Base-by-base conservation (phyloP, 73 alveolate genomes). In the Paramecium bursaria region DNA sequence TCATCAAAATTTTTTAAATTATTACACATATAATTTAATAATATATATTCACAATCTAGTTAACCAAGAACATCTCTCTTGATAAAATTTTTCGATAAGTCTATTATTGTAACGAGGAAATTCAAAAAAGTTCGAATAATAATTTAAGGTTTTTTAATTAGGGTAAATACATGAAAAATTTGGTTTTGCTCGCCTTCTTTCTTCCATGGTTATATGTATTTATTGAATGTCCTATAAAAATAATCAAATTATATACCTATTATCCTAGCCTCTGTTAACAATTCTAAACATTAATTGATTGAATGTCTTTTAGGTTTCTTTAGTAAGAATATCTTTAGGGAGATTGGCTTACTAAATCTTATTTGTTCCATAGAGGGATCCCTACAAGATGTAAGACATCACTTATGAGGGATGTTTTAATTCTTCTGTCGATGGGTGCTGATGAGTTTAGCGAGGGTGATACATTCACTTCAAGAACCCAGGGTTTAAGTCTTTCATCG, bases 401-500 rank as follows among this genome's bases (percentile, higher is more conserved):
- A 22, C 92, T 67, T 15, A 94, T 80, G 31, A 95, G 88, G 11
- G 92, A 91, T 3, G 98, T 95, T 76, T 95, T 95, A 10, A 95
- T 92, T 74, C 86, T 92, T 75, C 87, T 89, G 85, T 95, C 99
- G 22, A 94, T 73, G 5, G 98, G 97, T n/a, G 94, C 74, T 27
- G 97, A 82, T 30, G 97, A 86, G 60, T 89, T 90, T 25, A 95
- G 75, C 21, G 98, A 92, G 7, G 99, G 99, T 21, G 92, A 91
- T 4, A 92, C 96, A 86, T 95, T 95, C n/a, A 95, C 98, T 57
- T 95, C 99, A 17, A 95, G 61, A 19, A 95, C 87, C 98, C 98
- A 94, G 9, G 99, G 98, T 85, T 90, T 95, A 0, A 94, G 91
- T 21, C 75, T 80, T 47, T 86, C 91, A 87, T 95, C 99, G 23